Conservation (phyloP, 495 filamentous ascomycete genomes). For the Immersiella caudata region DNA sequence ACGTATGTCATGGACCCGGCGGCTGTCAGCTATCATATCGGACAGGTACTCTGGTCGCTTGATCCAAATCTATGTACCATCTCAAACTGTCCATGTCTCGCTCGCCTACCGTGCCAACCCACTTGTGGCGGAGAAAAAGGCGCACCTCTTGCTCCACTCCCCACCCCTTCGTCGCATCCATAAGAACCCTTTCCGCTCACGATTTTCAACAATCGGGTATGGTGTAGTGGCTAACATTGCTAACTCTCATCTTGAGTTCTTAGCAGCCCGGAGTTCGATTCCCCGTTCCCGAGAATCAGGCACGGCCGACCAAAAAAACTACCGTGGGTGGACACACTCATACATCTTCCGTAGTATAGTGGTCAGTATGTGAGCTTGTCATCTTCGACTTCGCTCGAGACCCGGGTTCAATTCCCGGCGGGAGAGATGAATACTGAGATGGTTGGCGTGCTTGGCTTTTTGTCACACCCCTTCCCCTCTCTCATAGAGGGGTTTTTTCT, state of each 20-base stretch:
- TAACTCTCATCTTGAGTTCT: slow-evolving; percentile 7
- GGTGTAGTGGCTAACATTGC: slow-evolving; percentile 13
- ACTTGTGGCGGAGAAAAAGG: neutral
- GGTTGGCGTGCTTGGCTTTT: neutral
- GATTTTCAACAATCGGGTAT: slow-evolving; percentile 5
- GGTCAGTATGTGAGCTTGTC: slow-evolving; percentile 1
- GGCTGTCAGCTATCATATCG: no score
- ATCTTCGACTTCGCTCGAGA: neutral
- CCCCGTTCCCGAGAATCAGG: slow-evolving; percentile 9
- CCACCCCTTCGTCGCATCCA: neutral
- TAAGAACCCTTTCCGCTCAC: neutral
- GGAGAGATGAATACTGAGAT: neutral
- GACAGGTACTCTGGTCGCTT: no score
- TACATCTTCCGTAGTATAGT: neutral
- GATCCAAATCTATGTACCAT: no score
- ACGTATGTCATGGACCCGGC: no score
- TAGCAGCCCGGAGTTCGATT: slow-evolving; percentile 14
- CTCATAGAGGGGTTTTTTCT: no score
- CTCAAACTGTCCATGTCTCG: no score
- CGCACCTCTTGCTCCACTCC: neutral
- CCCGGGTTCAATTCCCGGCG: neutral
- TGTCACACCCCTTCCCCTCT: no score
- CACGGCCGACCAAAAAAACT: neutral
- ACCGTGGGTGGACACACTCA: neutral
- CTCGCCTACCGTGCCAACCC: no score